Conservation (phyloP, 2,329 filamentous ascomycete species). For the Colletotrichum endophyticum region DNA sequence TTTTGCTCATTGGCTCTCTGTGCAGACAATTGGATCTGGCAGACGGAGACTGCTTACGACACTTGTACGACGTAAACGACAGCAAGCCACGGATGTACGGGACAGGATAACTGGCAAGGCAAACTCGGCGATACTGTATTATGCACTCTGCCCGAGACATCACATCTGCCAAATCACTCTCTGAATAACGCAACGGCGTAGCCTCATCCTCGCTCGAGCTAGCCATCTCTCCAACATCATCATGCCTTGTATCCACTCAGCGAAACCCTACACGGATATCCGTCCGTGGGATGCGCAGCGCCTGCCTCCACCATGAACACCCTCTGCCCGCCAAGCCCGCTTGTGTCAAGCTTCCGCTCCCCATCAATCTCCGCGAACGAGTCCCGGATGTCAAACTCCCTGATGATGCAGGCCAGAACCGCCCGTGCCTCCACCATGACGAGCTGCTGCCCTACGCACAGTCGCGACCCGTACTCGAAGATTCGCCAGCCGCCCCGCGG, state of each 20-base stretch:
- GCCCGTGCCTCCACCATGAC: conserved; percentile 53
- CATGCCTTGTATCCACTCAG: conserved; percentile 1
- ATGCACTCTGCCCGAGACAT: not conserved
- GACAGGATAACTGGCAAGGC: not conserved
- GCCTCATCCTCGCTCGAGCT: not conserved
- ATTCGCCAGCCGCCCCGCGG: conserved; percentile 51
- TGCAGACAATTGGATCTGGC: not conserved
- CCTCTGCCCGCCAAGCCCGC: conserved; percentile 10
- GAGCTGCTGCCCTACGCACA: conserved; percentile 47
- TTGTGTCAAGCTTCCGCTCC: not conserved
- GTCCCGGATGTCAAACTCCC: conserved; percentile 46
- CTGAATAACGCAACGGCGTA: not conserved
- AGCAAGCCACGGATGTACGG: not conserved
- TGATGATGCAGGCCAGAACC: conserved; percentile 48
- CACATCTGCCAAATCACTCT: not conserved
- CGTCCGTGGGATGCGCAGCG: conserved; percentile 16
- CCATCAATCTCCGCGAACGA: conserved; percentile 15
- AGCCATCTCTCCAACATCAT: not conserved
- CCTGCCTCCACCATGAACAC: conserved; percentile 19
- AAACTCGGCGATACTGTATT: not conserved
- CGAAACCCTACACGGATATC: conserved; percentile 12
- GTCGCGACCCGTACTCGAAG: conserved; percentile 55
- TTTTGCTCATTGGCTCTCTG: not conserved
- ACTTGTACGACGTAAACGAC: not conserved
- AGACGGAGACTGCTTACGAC: not conserved